Percentiles rank a stretch among this genome's conserved stretches.
These are phyloP conservation scores for Xylaria sp. DNA, from an alignment of 2,329 filamentous ascomycete species.

Conservation along the genomic window DNA sequence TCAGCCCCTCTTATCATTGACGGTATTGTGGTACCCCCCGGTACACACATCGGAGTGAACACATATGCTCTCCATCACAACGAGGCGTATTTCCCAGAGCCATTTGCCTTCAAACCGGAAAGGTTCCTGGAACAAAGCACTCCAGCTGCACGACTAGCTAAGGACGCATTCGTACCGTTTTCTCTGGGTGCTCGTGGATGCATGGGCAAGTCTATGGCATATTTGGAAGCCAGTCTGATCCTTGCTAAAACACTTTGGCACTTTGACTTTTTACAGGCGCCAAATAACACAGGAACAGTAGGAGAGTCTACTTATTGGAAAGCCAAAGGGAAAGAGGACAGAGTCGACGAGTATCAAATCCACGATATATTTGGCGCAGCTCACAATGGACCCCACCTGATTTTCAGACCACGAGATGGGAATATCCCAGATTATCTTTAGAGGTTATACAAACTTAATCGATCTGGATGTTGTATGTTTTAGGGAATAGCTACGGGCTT, in stretches of 20 bases:
- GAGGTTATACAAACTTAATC: no score
- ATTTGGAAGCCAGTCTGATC: constrained; percentile 12
- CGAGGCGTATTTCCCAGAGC: constrained; percentile 17
- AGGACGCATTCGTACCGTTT: constrained; percentile 23
- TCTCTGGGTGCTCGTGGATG: constrained; percentile 16
- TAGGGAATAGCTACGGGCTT: no score
- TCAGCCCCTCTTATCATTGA: constrained; percentile 20
- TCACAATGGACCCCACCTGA: constrained; percentile 9
- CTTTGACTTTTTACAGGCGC: constrained; percentile 17
- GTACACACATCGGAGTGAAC: constrained; percentile 25
- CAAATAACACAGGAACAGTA: neutral
- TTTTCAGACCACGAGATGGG: neutral
- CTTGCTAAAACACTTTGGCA: constrained; percentile 19
- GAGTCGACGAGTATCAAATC: constrained; percentile 6
- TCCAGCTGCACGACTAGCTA: neutral
- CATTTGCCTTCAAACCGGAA: constrained; percentile 23
- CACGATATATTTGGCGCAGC: constrained; percentile 2
- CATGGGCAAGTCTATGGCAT: constrained; percentile 21
- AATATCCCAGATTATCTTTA: neutral
- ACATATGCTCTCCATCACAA: constrained; percentile 27
- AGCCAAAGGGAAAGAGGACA: neutral
- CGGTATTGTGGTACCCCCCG: constrained; percentile 10
- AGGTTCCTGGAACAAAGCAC: constrained; percentile 1
- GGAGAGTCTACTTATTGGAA: constrained; percentile 13
- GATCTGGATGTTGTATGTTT: no score